phyloP scores from a whole-genome alignment of 1,284 basidiomycete species.

The Malassezia vespertilionis region DNA sequence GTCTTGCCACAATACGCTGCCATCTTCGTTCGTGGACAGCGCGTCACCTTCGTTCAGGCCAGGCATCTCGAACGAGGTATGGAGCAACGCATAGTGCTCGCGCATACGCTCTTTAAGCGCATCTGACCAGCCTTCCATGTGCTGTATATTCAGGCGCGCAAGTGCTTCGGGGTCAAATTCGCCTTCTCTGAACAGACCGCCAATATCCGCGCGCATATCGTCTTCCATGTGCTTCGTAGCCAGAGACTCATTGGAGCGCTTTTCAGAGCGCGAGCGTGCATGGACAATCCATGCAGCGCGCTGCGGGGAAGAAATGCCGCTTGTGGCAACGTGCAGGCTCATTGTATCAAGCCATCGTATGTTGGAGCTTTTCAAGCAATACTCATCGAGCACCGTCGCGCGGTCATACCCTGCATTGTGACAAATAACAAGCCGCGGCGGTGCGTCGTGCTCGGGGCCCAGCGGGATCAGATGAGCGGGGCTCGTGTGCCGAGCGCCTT shows the following conservation, averaged over 20 bases:
- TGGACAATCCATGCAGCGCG: conserved; percentile 83
- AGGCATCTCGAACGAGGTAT: neutral
- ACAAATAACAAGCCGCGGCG: conserved; percentile 67
- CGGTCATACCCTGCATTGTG: conserved; percentile 95
- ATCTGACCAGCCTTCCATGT: conserved; percentile 4
- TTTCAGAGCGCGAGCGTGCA: conserved; percentile 55
- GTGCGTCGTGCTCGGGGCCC: conserved; percentile 42
- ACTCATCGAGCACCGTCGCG: conserved; percentile 72
- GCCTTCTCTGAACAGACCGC: conserved; percentile 16
- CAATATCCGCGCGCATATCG: conserved; percentile 36
- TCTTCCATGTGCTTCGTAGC: conserved; percentile 29
- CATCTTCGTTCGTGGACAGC: neutral
- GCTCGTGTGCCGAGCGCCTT: conserved; percentile 51
- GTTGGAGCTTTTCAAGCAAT: conserved; percentile 59
- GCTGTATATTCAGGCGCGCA: conserved; percentile 3
- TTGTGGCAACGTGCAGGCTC: conserved; percentile 83
- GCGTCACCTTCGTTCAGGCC: neutral
- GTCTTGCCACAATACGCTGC: conserved; percentile 63
- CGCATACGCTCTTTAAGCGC: conserved; percentile 6
- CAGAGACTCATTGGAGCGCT: conserved; percentile 51
- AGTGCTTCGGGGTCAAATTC: conserved; percentile 45
- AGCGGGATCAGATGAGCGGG: conserved; percentile 67
- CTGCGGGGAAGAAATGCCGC: conserved; percentile 89
- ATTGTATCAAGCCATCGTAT: conserved; percentile 90
- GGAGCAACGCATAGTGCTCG: conserved; percentile 3